Evolutionary conservation across 139 green algal genomes (phyloP), one percentile per base, ranked within the genome.

Genomic region (Diplosphaera chodatii): DNA sequence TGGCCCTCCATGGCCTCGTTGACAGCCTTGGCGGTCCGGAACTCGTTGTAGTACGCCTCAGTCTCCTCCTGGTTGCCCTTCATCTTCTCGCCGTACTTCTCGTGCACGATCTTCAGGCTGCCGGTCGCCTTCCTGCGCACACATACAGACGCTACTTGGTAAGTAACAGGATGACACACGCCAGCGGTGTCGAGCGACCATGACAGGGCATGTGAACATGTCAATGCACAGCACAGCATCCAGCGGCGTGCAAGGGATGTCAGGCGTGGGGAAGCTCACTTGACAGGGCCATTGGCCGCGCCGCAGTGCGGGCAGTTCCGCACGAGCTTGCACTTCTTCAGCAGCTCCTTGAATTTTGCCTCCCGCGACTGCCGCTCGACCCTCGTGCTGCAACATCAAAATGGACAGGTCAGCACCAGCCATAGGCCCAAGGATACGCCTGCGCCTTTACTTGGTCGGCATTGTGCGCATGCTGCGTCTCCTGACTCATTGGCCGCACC

Each of bases 81-180:
- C 31, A 37, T 25, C 48, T 59, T 59, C 48, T 59, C 48, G 48
- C 48, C 25, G 74, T 92, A 98, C 71, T 86, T 88, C 70, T 98
- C 93, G 77, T 99, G 94, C 13, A 97, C 59, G 31, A 98, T 91
- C 83, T 94, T 94, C 30, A 97, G 75, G 48, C 67, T 76, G 23
- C 69, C 69, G 0, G 85, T 82, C 0, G 82, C 80, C 81, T 96
- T 97, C 77, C 86, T 89, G 81, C 37, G 10, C n/a, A n/a, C n/a
- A n/a, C n/a, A n/a, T n/a, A n/a, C n/a, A n/a, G n/a, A n/a, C n/a
- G n/a, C n/a, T n/a, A n/a, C n/a, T n/a, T n/a, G n/a, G n/a, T n/a
- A n/a, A n/a, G n/a, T n/a, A n/a, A n/a, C n/a, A n/a, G n/a, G n/a
- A n/a, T n/a, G n/a, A n/a, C n/a, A n/a, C n/a, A n/a, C n/a, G n/a